Percentiles rank a stretch among this genome's conserved stretches.
Conservation (phyloP, 805 yeast genomes). For the Saccharomycopsis sp. region DNA sequence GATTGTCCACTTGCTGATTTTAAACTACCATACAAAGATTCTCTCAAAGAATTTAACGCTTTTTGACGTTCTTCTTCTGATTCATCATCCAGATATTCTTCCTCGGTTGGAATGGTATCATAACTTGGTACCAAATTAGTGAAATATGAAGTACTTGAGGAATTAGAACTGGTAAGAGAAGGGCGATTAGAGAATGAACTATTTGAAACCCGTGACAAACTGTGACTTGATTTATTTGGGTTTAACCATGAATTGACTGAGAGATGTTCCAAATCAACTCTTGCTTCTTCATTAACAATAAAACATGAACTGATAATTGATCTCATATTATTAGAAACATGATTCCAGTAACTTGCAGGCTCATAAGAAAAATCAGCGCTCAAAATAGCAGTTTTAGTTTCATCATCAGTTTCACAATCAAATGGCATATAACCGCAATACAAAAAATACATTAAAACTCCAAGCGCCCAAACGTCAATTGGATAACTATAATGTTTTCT, state of each 20-base stretch:
- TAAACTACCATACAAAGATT: constrained; percentile 6
- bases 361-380: constrained; percentile 49
- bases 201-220: no score
- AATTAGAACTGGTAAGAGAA: no score
- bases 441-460: constrained; percentile 61
- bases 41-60: constrained; percentile 11
- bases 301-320: constrained; percentile 44
- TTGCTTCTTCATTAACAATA: not conserved
- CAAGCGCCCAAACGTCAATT: constrained; percentile 71
- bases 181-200: no score
- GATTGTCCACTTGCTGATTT: not conserved
- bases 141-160: no score
- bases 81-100: constrained; percentile 3
- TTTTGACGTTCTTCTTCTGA: constrained; percentile 3
- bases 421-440: constrained; percentile 69
- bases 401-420: constrained; percentile 61
- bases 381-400: constrained; percentile 54
- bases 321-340: constrained; percentile 41
- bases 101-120: not conserved
- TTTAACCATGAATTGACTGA: no score
- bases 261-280: constrained; percentile 26
- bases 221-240: no score
- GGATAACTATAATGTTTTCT: constrained; percentile 44
- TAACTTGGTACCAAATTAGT: no score
- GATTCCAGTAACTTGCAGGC: constrained; percentile 48